A percentile compares a stretch with the other conserved stretches of the same genome.
These are phyloP conservation scores for Mollisiaceae sp. DNA, from an alignment of 2,329 filamentous ascomycete species.

Conservation along the genomic window DNA sequence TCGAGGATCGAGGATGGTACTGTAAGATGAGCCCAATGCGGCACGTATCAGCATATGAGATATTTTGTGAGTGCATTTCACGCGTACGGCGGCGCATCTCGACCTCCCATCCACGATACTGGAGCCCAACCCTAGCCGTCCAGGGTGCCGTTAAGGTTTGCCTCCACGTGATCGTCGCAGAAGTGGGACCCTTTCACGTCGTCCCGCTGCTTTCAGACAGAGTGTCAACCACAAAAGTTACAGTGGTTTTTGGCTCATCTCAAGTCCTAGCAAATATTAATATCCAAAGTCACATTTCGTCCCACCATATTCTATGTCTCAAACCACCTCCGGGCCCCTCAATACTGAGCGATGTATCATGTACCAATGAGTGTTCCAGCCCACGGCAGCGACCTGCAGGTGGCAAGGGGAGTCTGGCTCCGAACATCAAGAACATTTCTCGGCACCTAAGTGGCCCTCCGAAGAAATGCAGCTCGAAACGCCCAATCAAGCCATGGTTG, in stretches of 20 bases:
- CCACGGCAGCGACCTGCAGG: background rate
- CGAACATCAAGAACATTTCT: slow-evolving; percentile 4
- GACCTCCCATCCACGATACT: background rate
- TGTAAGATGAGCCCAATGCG: slow-evolving; percentile 17
- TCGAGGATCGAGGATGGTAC: background rate
- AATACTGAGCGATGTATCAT: slow-evolving; percentile 11
- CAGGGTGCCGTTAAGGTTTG: background rate
- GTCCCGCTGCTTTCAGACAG: slow-evolving; percentile 21
- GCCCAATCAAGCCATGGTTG: background rate
- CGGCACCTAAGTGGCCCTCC: background rate
- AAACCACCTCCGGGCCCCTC: background rate
- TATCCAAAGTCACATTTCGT: slow-evolving; percentile 11
- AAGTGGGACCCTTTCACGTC: background rate
- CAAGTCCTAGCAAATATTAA: slow-evolving; percentile 17
- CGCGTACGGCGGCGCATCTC: slow-evolving; percentile 1
- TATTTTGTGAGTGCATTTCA: slow-evolving; percentile 8
- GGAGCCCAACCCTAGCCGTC: background rate
- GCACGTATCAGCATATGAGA: slow-evolving; percentile 15
- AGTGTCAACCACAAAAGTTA: slow-evolving; percentile 14
- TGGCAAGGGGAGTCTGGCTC: background rate
- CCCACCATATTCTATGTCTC: slow-evolving; percentile 14
- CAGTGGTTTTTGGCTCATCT: slow-evolving; percentile 11
- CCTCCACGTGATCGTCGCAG: slow-evolving; percentile 7
- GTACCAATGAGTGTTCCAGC: background rate
- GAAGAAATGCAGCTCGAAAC: background rate